Conservation (phyloP, 768 basidiomycete genomes). For the Podaxis pistillaris region DNA sequence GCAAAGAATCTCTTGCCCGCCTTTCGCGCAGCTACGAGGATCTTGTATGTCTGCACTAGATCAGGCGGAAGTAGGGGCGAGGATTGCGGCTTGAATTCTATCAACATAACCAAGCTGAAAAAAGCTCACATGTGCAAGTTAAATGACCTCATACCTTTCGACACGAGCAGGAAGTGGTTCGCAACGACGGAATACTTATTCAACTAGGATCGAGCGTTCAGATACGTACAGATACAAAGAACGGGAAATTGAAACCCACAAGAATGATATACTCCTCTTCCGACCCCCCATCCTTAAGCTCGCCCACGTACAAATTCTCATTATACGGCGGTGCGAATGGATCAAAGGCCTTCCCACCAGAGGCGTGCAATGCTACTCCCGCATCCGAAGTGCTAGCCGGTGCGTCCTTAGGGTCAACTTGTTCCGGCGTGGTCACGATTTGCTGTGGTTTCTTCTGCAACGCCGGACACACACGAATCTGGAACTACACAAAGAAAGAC, state of each 20-base stretch:
- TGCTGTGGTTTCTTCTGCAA: slow-evolving; percentile 74
- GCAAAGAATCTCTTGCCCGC: slow-evolving; percentile 64
- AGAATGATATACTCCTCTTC: slow-evolving; percentile 64
- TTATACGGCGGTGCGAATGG: slow-evolving; percentile 90
- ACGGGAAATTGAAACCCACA: slow-evolving; percentile 40
- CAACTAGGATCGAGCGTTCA: slow-evolving; percentile 44
- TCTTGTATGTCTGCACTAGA: slow-evolving; percentile 71
- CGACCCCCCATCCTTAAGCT: slow-evolving; percentile 61
- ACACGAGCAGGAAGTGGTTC: slow-evolving; percentile 83
- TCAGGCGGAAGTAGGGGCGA: slow-evolving; percentile 79
- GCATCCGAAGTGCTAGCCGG: background rate
- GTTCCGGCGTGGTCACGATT: slow-evolving; percentile 31
- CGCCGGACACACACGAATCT: slow-evolving; percentile 83
- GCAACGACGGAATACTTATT: slow-evolving; percentile 87
- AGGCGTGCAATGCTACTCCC: background rate
- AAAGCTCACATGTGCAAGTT: background rate
- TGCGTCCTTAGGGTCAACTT: background rate
- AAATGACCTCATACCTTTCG: slow-evolving; percentile 59
- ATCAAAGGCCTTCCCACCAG: slow-evolving; percentile 38
- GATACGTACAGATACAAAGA: background rate
- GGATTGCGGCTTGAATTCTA: slow-evolving; percentile 76
- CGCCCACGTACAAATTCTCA: slow-evolving; percentile 71
- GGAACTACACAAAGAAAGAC: slow-evolving; percentile 52
- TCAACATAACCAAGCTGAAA: background rate
- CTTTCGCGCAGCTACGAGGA: slow-evolving; percentile 68